Percentiles rank a stretch among this genome's conserved stretches.
Evolutionary conservation across 495 filamentous ascomycete genomes (phyloP).

Genomic region (Saxophila tyrrhenica): DNA sequence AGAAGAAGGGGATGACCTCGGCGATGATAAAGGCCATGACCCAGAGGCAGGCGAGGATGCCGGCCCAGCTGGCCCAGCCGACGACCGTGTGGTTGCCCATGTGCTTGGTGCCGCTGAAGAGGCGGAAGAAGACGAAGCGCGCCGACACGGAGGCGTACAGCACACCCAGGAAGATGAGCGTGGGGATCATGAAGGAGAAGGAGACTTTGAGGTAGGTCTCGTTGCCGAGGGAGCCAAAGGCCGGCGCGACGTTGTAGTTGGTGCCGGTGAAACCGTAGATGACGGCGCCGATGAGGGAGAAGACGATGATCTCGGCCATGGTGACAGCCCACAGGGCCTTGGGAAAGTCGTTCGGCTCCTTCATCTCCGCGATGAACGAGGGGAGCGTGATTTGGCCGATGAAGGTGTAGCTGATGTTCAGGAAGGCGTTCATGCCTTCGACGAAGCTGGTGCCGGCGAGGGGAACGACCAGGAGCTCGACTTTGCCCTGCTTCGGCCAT

Average conservation of each 20-base stretch:
- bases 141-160: constrained; percentile 80
- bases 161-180: constrained; percentile 78
- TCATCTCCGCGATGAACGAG: constrained; percentile 89
- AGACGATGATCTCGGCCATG: constrained; percentile 71
- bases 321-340: constrained; percentile 83
- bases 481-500: constrained; percentile 38
- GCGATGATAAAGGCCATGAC: constrained; percentile 70
- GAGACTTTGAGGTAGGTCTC: constrained; percentile 66
- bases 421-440: constrained; percentile 64
- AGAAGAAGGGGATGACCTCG: constrained; percentile 86
- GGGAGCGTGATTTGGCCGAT: constrained; percentile 87
- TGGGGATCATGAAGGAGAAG: constrained; percentile 89
- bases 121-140: constrained; percentile 72
- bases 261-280: constrained; percentile 75
- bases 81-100: constrained; percentile 67
- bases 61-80: constrained; percentile 68
- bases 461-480: constrained; percentile 40
- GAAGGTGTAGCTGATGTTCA: constrained; percentile 88
- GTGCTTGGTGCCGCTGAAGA: constrained; percentile 67
- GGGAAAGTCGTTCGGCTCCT: constrained; percentile 72
- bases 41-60: constrained; percentile 65
- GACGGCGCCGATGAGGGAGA: constrained; percentile 61
- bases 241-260: constrained; percentile 69
- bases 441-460: constrained; percentile 66
- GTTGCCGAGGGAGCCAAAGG: constrained; percentile 67